A percentile compares a stretch with the other conserved stretches of the same genome.
Evolutionary conservation across 2,329 filamentous ascomycete genomes (phyloP).

Genomic region (Colletotrichum orbiculare): DNA sequence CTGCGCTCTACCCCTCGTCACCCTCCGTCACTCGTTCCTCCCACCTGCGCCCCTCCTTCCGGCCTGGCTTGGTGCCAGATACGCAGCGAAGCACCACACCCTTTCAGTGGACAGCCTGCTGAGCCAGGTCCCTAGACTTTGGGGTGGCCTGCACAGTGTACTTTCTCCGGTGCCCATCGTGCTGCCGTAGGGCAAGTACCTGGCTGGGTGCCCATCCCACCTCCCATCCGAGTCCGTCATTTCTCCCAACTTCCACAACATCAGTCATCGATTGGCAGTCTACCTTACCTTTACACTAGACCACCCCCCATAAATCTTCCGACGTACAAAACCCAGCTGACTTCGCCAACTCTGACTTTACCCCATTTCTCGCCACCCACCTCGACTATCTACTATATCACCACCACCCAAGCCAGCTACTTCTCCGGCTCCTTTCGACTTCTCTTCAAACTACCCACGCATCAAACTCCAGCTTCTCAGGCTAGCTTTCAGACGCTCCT

Average conservation of each 20-base stretch:
- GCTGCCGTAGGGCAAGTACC: neutral
- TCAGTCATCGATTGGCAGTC: constrained; percentile 32
- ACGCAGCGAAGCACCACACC: too few species aligned
- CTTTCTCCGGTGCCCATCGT: neutral
- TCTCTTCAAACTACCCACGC: neutral
- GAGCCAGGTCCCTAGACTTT: too few species aligned
- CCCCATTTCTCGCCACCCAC: constrained; percentile 37
- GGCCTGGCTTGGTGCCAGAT: neutral
- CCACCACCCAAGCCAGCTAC: neutral
- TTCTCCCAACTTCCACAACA: constrained; percentile 31
- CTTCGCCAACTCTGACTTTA: constrained; percentile 14
- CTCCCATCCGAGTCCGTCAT: constrained; percentile 34
- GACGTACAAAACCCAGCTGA: constrained; percentile 35
- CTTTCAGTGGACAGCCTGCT: neutral
- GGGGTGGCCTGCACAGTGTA: neutral
- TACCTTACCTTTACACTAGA: neutral
- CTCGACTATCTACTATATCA: constrained; percentile 27
- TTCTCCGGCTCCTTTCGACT: neutral
- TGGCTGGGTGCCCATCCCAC: neutral
- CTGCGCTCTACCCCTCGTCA: neutral
- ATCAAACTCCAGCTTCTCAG: too few species aligned
- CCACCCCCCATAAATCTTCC: constrained; percentile 36
- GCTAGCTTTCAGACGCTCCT: neutral
- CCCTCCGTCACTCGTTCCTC: constrained; percentile 11
- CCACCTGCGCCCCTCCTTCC: constrained; percentile 5